Evolutionary conservation across 2,329 filamentous ascomycete genomes (phyloP).

Genomic region (Thyridium curvatum): DNA sequence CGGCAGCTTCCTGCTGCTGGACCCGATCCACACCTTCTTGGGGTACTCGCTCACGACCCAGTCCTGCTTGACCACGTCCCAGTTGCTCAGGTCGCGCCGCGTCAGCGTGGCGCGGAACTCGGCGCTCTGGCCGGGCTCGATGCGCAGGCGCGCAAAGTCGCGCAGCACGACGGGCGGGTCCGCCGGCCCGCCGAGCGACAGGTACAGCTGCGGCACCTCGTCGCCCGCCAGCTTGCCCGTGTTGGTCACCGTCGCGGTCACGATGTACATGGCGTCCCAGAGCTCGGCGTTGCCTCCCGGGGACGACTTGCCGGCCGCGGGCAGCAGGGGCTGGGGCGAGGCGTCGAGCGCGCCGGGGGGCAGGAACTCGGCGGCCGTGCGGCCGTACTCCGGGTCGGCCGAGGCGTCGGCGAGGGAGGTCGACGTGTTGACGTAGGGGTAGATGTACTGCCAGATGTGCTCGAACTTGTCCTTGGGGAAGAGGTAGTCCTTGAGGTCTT

Average conservation of each 20-base stretch:
- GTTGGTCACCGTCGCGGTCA: slow-evolving; percentile 65
- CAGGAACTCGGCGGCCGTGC: slow-evolving; percentile 50
- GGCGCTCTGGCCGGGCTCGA: slow-evolving; percentile 61
- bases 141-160: slow-evolving; percentile 71
- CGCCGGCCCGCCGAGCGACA: slow-evolving; percentile 71
- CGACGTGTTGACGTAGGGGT: slow-evolving; percentile 64
- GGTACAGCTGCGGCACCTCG: slow-evolving; percentile 71
- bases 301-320: slow-evolving; percentile 35
- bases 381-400: slow-evolving; percentile 53
- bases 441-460: slow-evolving; percentile 52
- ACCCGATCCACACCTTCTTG: slow-evolving; percentile 50
- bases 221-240: slow-evolving; percentile 59
- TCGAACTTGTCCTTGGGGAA: slow-evolving; percentile 55
- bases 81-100: slow-evolving; percentile 79
- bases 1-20: slow-evolving; percentile 48
- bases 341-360: slow-evolving; percentile 51
- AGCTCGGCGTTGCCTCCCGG: slow-evolving; percentile 60
- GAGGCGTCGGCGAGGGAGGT: slow-evolving; percentile 49
- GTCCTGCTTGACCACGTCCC: slow-evolving; percentile 74
- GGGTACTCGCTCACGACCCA: slow-evolving; percentile 59
- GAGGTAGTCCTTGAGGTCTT: slow-evolving; percentile 55
- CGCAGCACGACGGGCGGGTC: slow-evolving; percentile 65
- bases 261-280: slow-evolving; percentile 63
- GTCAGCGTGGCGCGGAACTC: slow-evolving; percentile 66
- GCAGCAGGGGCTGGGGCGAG: slow-evolving; percentile 46